Percentiles rank a stretch among this genome's conserved stretches.
phyloP scores from a whole-genome alignment of 768 basidiomycete genomes.

The Rhodotorula sphaerocarpa region DNA sequence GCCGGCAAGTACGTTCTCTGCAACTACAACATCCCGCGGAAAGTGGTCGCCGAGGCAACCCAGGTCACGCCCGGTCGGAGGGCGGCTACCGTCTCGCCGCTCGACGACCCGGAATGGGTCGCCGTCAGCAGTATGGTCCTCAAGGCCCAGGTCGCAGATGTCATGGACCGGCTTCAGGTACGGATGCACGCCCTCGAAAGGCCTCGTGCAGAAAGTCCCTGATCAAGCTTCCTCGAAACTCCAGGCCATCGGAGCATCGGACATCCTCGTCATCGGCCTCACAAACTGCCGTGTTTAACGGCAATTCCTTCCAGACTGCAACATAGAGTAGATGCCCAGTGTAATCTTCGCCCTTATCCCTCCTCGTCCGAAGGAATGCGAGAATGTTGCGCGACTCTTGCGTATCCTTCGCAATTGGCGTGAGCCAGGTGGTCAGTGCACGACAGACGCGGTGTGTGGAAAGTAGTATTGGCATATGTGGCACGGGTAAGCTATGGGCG shows the following conservation, averaged over 20 bases:
- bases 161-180: conserved; percentile 77
- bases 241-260: conserved; percentile 68
- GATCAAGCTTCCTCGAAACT: not conserved
- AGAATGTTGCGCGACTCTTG: too few relatives aligned
- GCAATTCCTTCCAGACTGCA: not conserved
- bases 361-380: too few relatives aligned
- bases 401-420: too few relatives aligned
- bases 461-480: too few relatives aligned
- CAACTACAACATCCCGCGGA: conserved; percentile 80
- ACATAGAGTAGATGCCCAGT: not conserved
- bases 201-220: not conserved
- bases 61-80: conserved; percentile 76
- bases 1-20: conserved; percentile 71
- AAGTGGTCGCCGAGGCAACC: conserved; percentile 56
- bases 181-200: not conserved
- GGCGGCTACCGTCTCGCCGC: conserved; percentile 69
- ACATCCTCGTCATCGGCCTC: conserved; percentile 78
- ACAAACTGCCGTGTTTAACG: conserved; percentile 82
- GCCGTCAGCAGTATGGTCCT: conserved; percentile 74
- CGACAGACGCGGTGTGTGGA: too few relatives aligned
- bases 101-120: conserved; percentile 80
- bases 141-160: conserved; percentile 52
- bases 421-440: too few relatives aligned
- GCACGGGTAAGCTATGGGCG: too few relatives aligned
- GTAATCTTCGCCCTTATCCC: too few relatives aligned